Percentiles rank a stretch among this genome's conserved stretches.
phyloP scores from a whole-genome alignment of 192 early-diverging fungal species.

The Gaertneriomyces semiglobifer region DNA sequence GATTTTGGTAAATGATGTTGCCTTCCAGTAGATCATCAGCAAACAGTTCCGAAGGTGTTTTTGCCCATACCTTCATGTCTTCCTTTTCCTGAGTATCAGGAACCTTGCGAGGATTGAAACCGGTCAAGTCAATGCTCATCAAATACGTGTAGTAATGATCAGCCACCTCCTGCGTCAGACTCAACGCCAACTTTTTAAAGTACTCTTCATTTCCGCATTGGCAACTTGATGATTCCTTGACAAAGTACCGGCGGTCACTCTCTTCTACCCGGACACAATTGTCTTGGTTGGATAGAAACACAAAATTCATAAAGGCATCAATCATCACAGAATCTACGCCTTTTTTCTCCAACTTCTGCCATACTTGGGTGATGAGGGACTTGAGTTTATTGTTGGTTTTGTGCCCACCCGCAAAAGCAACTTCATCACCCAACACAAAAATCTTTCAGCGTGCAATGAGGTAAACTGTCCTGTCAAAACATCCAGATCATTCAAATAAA shows the following conservation, averaged over 20 bases:
- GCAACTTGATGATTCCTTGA: slow-evolving; percentile 1
- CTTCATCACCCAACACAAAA: slow-evolving; percentile 13
- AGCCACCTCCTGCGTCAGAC: slow-evolving; percentile 7
- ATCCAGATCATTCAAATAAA: slow-evolving; percentile 10
- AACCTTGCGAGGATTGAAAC: slow-evolving; percentile 14
- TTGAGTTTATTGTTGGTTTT: slow-evolving; percentile 16
- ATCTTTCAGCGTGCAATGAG: background rate
- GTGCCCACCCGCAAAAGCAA: slow-evolving; percentile 16
- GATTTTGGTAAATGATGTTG: background rate
- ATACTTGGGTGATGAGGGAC: slow-evolving; percentile 9
- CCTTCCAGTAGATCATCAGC: slow-evolving; percentile 12
- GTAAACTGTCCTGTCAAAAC: slow-evolving; percentile 16
- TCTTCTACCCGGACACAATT: slow-evolving; percentile 11
- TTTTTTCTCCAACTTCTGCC: slow-evolving; percentile 12
- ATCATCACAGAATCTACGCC: slow-evolving; percentile 13
- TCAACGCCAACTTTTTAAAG: background rate
- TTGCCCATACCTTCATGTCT: slow-evolving; percentile 5
- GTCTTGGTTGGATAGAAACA: slow-evolving; percentile 13
- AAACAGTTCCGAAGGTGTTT: slow-evolving; percentile 14
- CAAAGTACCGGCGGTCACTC: slow-evolving; percentile 15
- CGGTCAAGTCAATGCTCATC: slow-evolving; percentile 7
- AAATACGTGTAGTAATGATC: slow-evolving; percentile 25
- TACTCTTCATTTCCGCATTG: slow-evolving; percentile 4
- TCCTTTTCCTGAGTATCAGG: slow-evolving; percentile 19
- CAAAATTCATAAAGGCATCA: background rate